Evolutionary conservation across 176 grass and related monocot genomes (phyloP), one percentile per base, ranked within the genome.

Genomic region (Tuctoria greenei): DNA sequence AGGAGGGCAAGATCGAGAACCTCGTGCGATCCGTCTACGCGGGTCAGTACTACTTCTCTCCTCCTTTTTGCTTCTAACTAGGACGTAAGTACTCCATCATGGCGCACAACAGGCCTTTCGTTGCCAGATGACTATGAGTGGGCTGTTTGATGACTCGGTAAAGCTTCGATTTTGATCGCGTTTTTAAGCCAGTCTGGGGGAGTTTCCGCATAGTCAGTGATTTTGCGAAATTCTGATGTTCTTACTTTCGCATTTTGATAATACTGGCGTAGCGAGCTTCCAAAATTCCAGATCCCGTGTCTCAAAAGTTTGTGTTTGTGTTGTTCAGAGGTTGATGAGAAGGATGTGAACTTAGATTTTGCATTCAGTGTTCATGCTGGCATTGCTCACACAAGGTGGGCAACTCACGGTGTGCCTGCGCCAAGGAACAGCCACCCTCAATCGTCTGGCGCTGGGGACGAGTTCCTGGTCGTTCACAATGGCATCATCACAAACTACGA

Each of bases 401-500:
- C 95, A 66, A 98, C 95, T 0, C 95, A 98, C 25, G 95, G 91
- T 68, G 95, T 91, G 74, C 90, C 91, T 55, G 83, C 91, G 42
- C 86, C 91, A 8, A 93, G 84, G 75, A 98, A 98, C 82, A 98
- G 95, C 79, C 95, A 98, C 55, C 95, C 95, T 14, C 95, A 98
- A 83, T 92, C 95, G 54, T 98, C 95, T 5, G 95, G 86, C 26
- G 63, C 77, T 0, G 82, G 89, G 37, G 82, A 98, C 11, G 95
- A 98, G 62, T 98, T 98, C 80, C 66, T 94, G 61, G 89, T 98
- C n/a, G 95, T 98, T 80, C 95, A 98, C 72, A 98, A 98, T 84
- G 95, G 95, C 63, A 98, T 98, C 36, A 98, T 98, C 82, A 98
- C 95, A 24, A 98, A 98, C 73, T 98, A 98, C 44, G 95, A 98